Evolutionary conservation across 441 rosid genomes (phyloP), one percentile per base, ranked within the genome.

Genomic region (Populus tomentosa): DNA sequence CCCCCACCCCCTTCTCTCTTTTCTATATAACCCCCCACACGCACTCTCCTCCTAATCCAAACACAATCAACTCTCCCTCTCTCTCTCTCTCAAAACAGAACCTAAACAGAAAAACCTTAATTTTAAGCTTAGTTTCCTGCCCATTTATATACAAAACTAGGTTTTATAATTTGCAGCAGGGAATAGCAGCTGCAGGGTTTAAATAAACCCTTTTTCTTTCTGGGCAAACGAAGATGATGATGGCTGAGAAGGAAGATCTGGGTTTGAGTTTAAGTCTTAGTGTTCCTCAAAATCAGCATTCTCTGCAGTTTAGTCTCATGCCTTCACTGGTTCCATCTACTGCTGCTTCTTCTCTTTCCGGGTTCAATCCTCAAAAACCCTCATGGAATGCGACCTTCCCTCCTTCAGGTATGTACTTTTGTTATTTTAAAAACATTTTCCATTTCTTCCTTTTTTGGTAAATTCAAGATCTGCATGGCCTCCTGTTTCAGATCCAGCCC

Each of bases 261-360:
- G 95, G 97, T 76, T 82, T 95, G 84, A 91, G 94, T 80, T 77
- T 94, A 26, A 82, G 97, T 85, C 85, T 92, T 85, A 88, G 86
- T 74, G 84, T 84, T 42, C 87, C 94, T 33, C 86, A 85, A 74
- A 80, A 78, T 14, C 82, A 78, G 13, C 83, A 69, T n/a, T 75
- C 89, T 70, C 71, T 81, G 30, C 89, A 88, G 78, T 85, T 85
- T 13, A 87, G 87, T 84, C 90, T 82, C 26, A 78, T 77, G 82
- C 89, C 92, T 4, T 81, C 91, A 7, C 23, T 75, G 32, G 66
- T 82, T 36, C 77, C 80, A 0, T 75, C 89, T 68, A 50, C 75
- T 78, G 75, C 85, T 30, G 71, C 88, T 59, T 72, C 90, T 77
- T 71, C 85, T 71, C 74, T 82, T 56, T 75, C 87, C 63, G 85